Percentiles rank a stretch among this genome's conserved stretches.
Conservation (phyloP, 148 eudicot genomes). For the Tetragonia tetragonoides region DNA sequence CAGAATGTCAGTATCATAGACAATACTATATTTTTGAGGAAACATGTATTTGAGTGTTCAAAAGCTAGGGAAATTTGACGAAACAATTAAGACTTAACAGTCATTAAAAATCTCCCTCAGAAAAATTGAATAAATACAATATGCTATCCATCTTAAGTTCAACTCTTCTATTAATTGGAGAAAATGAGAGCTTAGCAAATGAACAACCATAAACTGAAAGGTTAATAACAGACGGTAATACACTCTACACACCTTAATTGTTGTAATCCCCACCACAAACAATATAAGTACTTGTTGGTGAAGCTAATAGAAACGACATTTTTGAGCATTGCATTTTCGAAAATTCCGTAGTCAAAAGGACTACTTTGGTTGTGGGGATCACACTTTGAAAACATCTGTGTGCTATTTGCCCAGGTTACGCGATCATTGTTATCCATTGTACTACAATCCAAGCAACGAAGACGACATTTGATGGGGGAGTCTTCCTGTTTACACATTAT, state of each 20-base stretch:
- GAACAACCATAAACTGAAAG: not conserved
- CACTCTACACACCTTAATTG: slow-evolving; percentile 45
- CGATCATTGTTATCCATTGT: slow-evolving; percentile 29
- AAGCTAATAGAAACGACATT: slow-evolving; percentile 46
- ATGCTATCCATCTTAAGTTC: not conserved
- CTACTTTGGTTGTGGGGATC: slow-evolving; percentile 31
- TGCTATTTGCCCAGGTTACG: slow-evolving; percentile 44
- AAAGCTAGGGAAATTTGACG: not conserved
- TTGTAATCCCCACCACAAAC: slow-evolving; percentile 78
- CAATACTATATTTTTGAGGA: too few relatives aligned
- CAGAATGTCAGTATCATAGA: slow-evolving; percentile 1
- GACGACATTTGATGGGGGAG: slow-evolving; percentile 28
- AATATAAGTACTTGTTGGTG: slow-evolving; percentile 58
- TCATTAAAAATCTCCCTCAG: not conserved
- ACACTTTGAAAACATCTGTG: slow-evolving; percentile 42
- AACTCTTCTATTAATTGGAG: not conserved
- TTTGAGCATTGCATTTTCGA: slow-evolving; percentile 44
- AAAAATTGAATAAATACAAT: not conserved
- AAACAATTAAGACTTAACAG: not conserved
- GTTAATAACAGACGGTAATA: not conserved
- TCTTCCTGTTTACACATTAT: slow-evolving; percentile 37
- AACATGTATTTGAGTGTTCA: not conserved
- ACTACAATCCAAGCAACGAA: slow-evolving; percentile 50
- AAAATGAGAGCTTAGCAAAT: not conserved
- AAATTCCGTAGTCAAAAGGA: slow-evolving; percentile 55